Evolutionary conservation across 2,329 filamentous ascomycete species (phyloP).

Genomic region (Neonectria ditissima): DNA sequence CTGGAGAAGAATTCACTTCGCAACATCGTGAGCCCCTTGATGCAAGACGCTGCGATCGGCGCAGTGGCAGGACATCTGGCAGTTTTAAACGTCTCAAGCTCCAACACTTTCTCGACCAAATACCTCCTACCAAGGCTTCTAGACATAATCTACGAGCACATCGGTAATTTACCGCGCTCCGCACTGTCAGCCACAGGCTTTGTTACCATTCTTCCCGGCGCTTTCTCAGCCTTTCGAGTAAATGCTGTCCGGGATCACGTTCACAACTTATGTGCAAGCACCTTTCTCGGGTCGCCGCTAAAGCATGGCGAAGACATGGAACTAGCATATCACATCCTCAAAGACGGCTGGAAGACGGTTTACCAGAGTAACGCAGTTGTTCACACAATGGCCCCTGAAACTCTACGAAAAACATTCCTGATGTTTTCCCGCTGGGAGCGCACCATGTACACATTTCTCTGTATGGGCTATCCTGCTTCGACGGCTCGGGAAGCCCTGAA

Average conservation of each 20-base stretch:
- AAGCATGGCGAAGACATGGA: slow-evolving; percentile 19
- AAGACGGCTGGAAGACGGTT: slow-evolving; percentile 15
- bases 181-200: slow-evolving; percentile 12
- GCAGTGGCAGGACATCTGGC: slow-evolving; percentile 17
- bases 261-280: slow-evolving; percentile 4
- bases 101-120: slow-evolving; percentile 7
- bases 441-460: slow-evolving; percentile 13
- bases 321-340: slow-evolving; percentile 11
- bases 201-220: slow-evolving; percentile 20
- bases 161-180: slow-evolving; percentile 13
- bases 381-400: slow-evolving; percentile 17
- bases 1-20: slow-evolving; percentile 9
- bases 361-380: slow-evolving; percentile 21
- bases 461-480: slow-evolving; percentile 15
- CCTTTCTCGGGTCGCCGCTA: slow-evolving; percentile 14
- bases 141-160: slow-evolving; percentile 14
- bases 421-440: slow-evolving; percentile 22
- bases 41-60: slow-evolving; percentile 11
- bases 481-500: slow-evolving; percentile 16
- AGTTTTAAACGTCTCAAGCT: slow-evolving; percentile 7
- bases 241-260: slow-evolving; percentile 15
- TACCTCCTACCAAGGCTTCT: slow-evolving; percentile 14
- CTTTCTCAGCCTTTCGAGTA: slow-evolving; percentile 19
- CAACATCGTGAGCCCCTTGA: slow-evolving; percentile 17
- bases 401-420: slow-evolving; percentile 8